Evolutionary conservation across 108 stramenopile genomes (phyloP).

Genomic region (Epithemia pelagica): DNA sequence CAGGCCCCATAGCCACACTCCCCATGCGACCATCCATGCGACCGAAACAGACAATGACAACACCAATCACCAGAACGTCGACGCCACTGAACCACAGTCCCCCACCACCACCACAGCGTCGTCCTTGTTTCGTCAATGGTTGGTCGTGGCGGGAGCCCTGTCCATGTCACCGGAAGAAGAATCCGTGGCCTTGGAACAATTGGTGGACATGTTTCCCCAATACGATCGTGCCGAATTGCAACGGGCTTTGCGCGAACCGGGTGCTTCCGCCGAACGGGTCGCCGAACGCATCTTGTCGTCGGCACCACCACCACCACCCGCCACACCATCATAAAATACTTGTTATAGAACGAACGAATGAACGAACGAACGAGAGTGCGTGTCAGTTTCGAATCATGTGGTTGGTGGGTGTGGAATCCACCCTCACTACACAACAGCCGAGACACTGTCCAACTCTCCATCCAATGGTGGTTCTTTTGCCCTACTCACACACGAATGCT

Average conservation of each 20-base stretch:
- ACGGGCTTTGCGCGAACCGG: slow-evolving; percentile 54
- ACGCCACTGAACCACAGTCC: slow-evolving; percentile 7
- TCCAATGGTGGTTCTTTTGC: too few species aligned
- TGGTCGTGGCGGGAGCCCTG: slow-evolving; percentile 48
- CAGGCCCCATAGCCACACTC: too few species aligned
- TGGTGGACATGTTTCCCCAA: slow-evolving; percentile 75
- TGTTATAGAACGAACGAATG: too few species aligned
- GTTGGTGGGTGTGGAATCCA: too few species aligned
- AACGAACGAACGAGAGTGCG: too few species aligned
- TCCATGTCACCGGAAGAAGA: slow-evolving; percentile 79
- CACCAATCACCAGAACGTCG: slow-evolving; percentile 20
- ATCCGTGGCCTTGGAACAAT: slow-evolving; percentile 49
- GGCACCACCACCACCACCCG: too few species aligned
- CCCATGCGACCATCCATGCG: background rate
- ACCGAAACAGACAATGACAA: slow-evolving; percentile 11
- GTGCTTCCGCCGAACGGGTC: slow-evolving; percentile 67
- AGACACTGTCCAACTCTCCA: too few species aligned
- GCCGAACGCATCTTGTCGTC: slow-evolving; percentile 60
- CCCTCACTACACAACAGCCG: too few species aligned
- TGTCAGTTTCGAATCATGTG: too few species aligned
- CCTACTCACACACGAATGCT: too few species aligned
- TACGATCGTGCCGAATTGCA: slow-evolving; percentile 64
- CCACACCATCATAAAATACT: too few species aligned
- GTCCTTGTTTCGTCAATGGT: slow-evolving; percentile 53
- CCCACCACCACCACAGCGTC: background rate